phyloP scores from a whole-genome alignment of 2,329 filamentous ascomycete species.

The Rhynchosporium secalis region DNA sequence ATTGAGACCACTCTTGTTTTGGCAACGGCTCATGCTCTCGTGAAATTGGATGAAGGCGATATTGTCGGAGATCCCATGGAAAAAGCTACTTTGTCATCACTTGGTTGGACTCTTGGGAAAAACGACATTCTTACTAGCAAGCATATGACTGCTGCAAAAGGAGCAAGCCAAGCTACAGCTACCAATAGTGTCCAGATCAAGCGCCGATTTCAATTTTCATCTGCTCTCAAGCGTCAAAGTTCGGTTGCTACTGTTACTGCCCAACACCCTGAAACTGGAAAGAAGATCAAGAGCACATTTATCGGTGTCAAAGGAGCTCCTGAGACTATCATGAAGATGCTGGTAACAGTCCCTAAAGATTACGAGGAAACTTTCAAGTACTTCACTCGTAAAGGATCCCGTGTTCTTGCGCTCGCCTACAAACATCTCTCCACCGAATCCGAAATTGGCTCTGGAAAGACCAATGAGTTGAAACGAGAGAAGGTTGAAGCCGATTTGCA shows the following conservation, averaged over 20 bases:
- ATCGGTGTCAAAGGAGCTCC: constrained; percentile 95
- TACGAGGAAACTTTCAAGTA: constrained; percentile 99
- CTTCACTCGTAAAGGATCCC: constrained; percentile 92
- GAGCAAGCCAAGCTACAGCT: constrained; percentile 48
- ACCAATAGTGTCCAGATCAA: constrained; percentile 88
- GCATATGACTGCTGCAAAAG: constrained; percentile 47
- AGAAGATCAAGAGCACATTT: constrained; percentile 81
- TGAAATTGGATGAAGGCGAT: constrained; percentile 95
- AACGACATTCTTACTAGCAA: constrained; percentile 82
- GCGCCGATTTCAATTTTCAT: constrained; percentile 97
- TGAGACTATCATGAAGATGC: constrained; percentile 94
- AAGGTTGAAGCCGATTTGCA: constrained; percentile 80
- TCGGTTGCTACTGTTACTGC: constrained; percentile 82
- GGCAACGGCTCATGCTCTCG: constrained; percentile 90
- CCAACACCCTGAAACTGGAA: constrained; percentile 69
- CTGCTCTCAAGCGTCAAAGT: constrained; percentile 91
- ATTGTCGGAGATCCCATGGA: constrained; percentile 99
- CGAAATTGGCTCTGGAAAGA: constrained; percentile 78
- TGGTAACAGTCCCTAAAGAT: constrained; percentile 75
- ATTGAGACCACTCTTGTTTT: constrained; percentile 89
- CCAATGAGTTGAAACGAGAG: constrained; percentile 94
- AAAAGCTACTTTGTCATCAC: constrained; percentile 85
- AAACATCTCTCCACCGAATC: constrained; percentile 82
- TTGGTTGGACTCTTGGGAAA: constrained; percentile 89
- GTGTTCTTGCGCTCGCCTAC: constrained; percentile 90